Base-by-base conservation (phyloP, 345 rosid species). In the Dovyalis caffra region DNA sequence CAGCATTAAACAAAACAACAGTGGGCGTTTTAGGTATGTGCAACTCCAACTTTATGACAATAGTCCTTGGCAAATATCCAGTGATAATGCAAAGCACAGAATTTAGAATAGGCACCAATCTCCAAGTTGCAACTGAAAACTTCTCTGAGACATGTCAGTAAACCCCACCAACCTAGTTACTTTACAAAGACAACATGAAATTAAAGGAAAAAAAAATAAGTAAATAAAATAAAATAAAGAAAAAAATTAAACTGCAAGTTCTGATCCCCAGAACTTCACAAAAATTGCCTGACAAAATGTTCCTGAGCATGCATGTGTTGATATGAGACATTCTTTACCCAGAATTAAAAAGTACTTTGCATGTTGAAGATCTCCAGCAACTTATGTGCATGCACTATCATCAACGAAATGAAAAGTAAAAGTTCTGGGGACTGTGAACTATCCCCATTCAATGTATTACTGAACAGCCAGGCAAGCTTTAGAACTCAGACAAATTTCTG, bases 391-490 rank as follows among this genome's bases (percentile, higher is more conserved):
- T 9, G 32, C 29, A 47, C n/a, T 34, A 47, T 14, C 18, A 25
- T 2, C 3, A 23, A 25, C 25, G 71, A 12, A 67, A 53, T 37
- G 35, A 29, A 47, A 25, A 62, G 34, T n/a, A 49, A 68, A 64
- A 68, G 23, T 26, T 64, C 25, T 35, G 68, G 43, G 67, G 33
- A 74, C 71, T 79, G 61, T 62, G 71, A 65, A 74, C 64, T 77
- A 81, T 85, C 72, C 86, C 78, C 75, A 68, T 71, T 71, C 60
- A 78, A 76, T 70, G 79, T 20, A 61, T 77, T 74, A 78, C 75
- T 57, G 78, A 72, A 74, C 70, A 77, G 79, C 71, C 82, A 75
- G 76, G 80, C 76, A 62, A 77, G 65, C 77, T 70, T 74, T 74
- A 60, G 57, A 76, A 79, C 85, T 79, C 74, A 62, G 82, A 78